These are phyloP conservation scores for Clathrus columnatus DNA, from an alignment of 768 basidiomycete species.

Conservation along the genomic window DNA sequence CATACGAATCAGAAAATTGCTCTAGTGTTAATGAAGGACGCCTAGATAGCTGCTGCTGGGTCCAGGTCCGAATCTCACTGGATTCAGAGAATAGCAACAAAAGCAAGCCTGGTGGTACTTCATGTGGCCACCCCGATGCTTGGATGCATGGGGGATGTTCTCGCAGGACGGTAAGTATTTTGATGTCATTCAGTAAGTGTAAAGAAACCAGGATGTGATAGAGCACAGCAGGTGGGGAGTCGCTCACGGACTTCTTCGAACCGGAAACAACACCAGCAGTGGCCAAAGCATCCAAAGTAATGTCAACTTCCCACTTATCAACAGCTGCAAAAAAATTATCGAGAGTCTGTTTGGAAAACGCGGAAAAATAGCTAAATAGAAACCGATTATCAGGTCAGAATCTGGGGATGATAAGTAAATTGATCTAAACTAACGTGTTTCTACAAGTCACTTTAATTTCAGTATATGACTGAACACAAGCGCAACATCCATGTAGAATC, in stretches of 20 bases:
- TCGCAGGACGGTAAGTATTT: conserved; percentile 36
- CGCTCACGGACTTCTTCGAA: conserved; percentile 25
- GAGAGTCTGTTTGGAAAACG: conserved; percentile 44
- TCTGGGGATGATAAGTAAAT: not conserved
- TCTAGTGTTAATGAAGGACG: conserved; percentile 38
- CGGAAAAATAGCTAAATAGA: conserved; percentile 65
- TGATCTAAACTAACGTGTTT: conserved; percentile 41
- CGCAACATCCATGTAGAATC: conserved; percentile 55
- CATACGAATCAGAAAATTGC: conserved; percentile 41
- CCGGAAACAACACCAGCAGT: conserved; percentile 20
- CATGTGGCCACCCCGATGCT: conserved; percentile 45
- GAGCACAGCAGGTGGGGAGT: conserved; percentile 40
- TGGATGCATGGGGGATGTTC: conserved; percentile 27
- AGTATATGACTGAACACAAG: conserved; percentile 62
- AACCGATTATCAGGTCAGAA: conserved; percentile 15
- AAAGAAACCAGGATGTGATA: conserved; percentile 56
- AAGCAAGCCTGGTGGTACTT: conserved; percentile 50
- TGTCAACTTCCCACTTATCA: conserved; percentile 54
- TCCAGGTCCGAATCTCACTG: conserved; percentile 49
- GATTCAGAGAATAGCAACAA: conserved; percentile 46
- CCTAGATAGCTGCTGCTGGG: conserved; percentile 36
- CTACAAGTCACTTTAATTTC: conserved; percentile 55
- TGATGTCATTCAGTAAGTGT: conserved; percentile 41
- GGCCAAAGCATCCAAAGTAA: conserved; percentile 42
- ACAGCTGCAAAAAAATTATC: conserved; percentile 53